A percentile compares a stretch with the other conserved stretches of the same genome.
These are phyloP conservation scores for Arabis alpina DNA, from an alignment of 345 rosid species.

Conservation along the genomic window DNA sequence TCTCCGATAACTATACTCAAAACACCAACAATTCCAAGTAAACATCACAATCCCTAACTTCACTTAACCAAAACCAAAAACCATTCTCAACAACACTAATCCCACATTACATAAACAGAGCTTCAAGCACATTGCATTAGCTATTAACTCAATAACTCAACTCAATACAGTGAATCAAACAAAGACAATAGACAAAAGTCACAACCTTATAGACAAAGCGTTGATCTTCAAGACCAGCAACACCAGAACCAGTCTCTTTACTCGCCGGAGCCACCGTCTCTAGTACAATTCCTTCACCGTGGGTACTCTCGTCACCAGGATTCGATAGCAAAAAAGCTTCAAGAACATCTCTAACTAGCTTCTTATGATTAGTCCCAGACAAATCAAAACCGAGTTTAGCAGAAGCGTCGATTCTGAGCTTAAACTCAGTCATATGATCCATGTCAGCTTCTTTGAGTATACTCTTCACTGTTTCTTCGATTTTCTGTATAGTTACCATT, in stretches of 20 bases:
- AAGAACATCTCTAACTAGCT: conserved; percentile 58
- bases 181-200: background rate
- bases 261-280: conserved; percentile 23
- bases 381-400: conserved; percentile 66
- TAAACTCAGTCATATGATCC: conserved; percentile 75
- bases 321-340: conserved; percentile 64
- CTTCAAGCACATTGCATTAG: background rate
- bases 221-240: conserved; percentile 39
- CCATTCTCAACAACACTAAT: conserved; percentile 1
- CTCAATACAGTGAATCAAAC: conserved; percentile 2
- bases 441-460: conserved; percentile 62
- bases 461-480: conserved; percentile 61
- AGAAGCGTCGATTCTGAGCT: conserved; percentile 61
- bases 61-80: background rate
- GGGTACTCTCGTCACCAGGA: conserved; percentile 33
- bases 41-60: background rate
- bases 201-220: conserved; percentile 67
- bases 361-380: conserved; percentile 47
- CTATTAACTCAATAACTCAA: background rate
- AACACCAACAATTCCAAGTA: conserved; percentile 6
- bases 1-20: conserved; percentile 63
- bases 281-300: conserved; percentile 12
- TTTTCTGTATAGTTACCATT: conserved; percentile 38
- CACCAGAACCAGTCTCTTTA: conserved; percentile 13
- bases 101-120: background rate